Evolutionary conservation across 371 early-diverging fungal genomes (phyloP).

Genomic region (Mucor irregularis): DNA sequence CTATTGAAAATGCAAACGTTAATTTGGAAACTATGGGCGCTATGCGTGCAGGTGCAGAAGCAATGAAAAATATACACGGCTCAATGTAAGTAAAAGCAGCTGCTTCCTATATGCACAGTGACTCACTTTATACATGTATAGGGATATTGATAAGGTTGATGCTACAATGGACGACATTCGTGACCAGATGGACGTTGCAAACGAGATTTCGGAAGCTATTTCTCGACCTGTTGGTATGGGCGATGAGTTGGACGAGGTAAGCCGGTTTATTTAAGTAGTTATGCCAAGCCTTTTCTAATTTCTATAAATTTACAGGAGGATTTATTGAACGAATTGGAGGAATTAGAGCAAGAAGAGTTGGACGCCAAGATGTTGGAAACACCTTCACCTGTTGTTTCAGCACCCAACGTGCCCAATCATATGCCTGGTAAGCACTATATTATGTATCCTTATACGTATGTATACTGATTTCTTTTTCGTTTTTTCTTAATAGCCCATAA

Average conservation of each 20-base stretch:
- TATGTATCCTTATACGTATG: neutral
- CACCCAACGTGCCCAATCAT: constrained; percentile 61
- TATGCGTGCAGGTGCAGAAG: constrained; percentile 92
- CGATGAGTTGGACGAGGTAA: constrained; percentile 86
- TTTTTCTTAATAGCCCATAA: constrained; percentile 1
- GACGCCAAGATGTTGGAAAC: constrained; percentile 86
- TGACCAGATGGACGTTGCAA: constrained; percentile 96
- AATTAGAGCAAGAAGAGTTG: constrained; percentile 92
- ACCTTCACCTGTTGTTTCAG: constrained; percentile 62
- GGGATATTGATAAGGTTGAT: constrained; percentile 95
- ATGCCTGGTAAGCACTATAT: constrained; percentile 62
- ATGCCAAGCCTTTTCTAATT: neutral
- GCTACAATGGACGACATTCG: constrained; percentile 96
- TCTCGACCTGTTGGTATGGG: constrained; percentile 86
- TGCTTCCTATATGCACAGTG: neutral
- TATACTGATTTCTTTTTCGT: neutral
- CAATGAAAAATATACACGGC: constrained; percentile 94
- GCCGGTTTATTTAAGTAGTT: too few species aligned
- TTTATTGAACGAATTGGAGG: constrained; percentile 88
- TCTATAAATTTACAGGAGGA: constrained; percentile 66
- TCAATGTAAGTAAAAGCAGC: constrained; percentile 80
- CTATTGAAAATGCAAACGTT: constrained; percentile 96
- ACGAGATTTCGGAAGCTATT: constrained; percentile 94
- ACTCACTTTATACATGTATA: constrained; percentile 23
- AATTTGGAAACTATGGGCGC: constrained; percentile 96